Percentiles rank a stretch among this genome's conserved stretches.
Conservation (phyloP, 176 grass and related monocot species). For the Avena sativa region DNA sequence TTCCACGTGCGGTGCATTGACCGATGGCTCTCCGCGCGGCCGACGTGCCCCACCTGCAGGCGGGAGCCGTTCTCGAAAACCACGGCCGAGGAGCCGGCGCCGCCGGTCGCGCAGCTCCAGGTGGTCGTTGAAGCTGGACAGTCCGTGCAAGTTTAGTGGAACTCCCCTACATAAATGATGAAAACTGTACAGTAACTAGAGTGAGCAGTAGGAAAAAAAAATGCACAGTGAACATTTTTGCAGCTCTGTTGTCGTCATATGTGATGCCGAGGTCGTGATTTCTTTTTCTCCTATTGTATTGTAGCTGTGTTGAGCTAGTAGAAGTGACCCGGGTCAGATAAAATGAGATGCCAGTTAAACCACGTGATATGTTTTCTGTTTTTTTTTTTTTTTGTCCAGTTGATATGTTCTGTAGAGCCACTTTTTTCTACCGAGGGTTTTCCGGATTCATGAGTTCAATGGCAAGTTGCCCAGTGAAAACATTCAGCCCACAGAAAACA, state of each 20-base stretch:
- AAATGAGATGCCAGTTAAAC: neutral
- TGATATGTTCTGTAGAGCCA: neutral
- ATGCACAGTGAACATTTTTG: conserved; percentile 20
- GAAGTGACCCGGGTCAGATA: conserved; percentile 14
- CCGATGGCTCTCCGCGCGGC: conserved; percentile 69
- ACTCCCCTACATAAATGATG: neutral
- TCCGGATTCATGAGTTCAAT: neutral
- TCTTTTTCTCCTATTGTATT: neutral
- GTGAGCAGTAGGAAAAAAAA: neutral
- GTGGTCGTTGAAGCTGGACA: neutral
- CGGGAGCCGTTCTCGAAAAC: conserved; percentile 56
- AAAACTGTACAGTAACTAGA: neutral
- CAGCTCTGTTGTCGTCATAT: conserved; percentile 4
- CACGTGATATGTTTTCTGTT: neutral
- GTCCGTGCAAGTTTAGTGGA: neutral
- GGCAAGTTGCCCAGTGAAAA: neutral
- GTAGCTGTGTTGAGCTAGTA: neutral
- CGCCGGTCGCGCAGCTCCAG: conserved; percentile 3
- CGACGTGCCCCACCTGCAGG: conserved; percentile 91
- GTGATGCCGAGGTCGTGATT: conserved; percentile 11
- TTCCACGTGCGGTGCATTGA: conserved; percentile 93
- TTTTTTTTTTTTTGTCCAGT: neutral
- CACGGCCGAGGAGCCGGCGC: neutral
- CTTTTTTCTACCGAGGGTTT: neutral
- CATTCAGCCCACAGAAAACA: neutral